Evolutionary conservation across 1,284 basidiomycete genomes (phyloP).

Genomic region (Gomphus sp.): DNA sequence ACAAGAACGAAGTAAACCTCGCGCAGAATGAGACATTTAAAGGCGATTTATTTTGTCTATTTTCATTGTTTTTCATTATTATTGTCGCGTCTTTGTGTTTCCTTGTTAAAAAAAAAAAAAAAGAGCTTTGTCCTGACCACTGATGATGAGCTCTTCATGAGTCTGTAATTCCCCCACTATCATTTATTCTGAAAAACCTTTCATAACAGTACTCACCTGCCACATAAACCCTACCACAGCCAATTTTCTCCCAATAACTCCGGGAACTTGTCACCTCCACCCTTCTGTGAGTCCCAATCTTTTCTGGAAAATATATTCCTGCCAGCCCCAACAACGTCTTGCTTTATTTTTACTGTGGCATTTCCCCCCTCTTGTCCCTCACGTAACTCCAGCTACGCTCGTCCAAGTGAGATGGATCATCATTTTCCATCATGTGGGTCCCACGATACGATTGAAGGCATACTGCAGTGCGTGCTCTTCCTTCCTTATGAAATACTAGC

Average conservation of each 20-base stretch:
- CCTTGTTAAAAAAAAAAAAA: no score
- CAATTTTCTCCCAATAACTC: slow-evolving; percentile 55
- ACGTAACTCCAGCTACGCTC: background rate
- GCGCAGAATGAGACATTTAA: no score
- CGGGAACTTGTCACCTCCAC: slow-evolving; percentile 58
- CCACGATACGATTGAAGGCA: background rate
- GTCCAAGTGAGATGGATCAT: background rate
- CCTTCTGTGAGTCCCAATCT: slow-evolving; percentile 51
- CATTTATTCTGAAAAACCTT: no score
- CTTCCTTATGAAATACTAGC: background rate
- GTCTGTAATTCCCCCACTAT: no score
- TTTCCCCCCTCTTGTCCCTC: slow-evolving; percentile 1
- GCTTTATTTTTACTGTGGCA: slow-evolving; percentile 9
- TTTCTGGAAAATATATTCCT: slow-evolving; percentile 40
- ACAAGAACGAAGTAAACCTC: no score
- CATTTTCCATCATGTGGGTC: background rate
- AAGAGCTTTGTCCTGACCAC: no score
- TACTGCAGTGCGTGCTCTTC: background rate
- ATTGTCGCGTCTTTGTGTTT: no score
- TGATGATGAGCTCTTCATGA: no score
- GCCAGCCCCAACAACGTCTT: slow-evolving; percentile 14
- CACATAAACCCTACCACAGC: slow-evolving; percentile 47
- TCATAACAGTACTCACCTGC: slow-evolving; percentile 42
- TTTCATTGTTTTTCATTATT: no score
- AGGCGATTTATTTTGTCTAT: no score